Percentiles rank a stretch among this genome's conserved stretches.
phyloP scores from a whole-genome alignment of 129 eudicot genomes.

The Deinandra increscens region DNA sequence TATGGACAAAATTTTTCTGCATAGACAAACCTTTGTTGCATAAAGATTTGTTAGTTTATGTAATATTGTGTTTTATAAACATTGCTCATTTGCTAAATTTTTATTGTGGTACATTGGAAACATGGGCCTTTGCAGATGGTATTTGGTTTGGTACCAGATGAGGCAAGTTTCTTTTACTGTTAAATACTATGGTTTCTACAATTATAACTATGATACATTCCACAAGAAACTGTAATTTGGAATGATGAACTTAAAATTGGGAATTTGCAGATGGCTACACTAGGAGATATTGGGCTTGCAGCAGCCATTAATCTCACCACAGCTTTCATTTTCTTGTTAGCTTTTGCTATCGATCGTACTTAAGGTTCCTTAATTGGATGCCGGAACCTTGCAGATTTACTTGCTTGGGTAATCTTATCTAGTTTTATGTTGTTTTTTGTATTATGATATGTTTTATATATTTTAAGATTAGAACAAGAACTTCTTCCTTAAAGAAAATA shows the following conservation, averaged over 20 bases:
- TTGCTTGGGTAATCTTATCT: slow-evolving; percentile 62
- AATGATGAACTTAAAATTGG: no score
- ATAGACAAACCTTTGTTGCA: slow-evolving; percentile 4
- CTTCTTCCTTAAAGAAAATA: no score
- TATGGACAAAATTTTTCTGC: no score
- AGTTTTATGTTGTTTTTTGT: no score
- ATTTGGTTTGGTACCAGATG: slow-evolving; percentile 80
- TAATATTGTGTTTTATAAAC: slow-evolving; percentile 5
- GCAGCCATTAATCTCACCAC: slow-evolving; percentile 71
- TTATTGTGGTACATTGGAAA: slow-evolving; percentile 80
- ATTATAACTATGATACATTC: no score
- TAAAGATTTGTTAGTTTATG: slow-evolving; percentile 11
- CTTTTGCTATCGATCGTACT: slow-evolving; percentile 67
- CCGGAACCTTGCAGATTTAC: slow-evolving; percentile 93
- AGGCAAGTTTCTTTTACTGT: slow-evolving; percentile 46
- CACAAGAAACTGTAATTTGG: no score
- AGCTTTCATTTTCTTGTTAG: slow-evolving; percentile 66
- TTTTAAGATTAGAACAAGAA: no score
- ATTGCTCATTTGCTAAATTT: background rate
- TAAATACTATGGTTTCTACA: slow-evolving; percentile 3
- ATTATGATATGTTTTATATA: no score
- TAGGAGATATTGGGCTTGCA: slow-evolving; percentile 70
- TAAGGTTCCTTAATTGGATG: slow-evolving; percentile 75
- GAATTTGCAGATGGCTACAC: slow-evolving; percentile 81
- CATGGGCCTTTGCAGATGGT: slow-evolving; percentile 93